A percentile compares a stretch with the other conserved stretches of the same genome.
These are phyloP conservation scores for Epichloe sp. DNA, from an alignment of 2,329 filamentous ascomycete species.

Conservation along the genomic window DNA sequence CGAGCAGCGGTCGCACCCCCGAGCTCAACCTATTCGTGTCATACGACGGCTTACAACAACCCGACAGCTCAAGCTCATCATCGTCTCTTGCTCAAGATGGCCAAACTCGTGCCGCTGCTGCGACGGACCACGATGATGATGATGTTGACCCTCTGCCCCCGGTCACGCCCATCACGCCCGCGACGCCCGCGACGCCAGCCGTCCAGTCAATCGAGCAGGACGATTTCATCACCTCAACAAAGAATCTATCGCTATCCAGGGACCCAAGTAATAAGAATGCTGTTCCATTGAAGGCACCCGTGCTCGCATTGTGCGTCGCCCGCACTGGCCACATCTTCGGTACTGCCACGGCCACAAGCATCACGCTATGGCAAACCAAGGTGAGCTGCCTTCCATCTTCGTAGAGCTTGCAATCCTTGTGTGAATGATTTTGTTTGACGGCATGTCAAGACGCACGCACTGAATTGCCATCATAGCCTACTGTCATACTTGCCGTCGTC, in stretches of 20 bases:
- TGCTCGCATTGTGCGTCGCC: conserved; percentile 64
- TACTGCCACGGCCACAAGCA: conserved; percentile 69
- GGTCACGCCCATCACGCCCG: conserved; percentile 27
- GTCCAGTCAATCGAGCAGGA: conserved; percentile 48
- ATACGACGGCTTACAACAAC: conserved; percentile 43
- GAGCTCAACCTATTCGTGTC: conserved; percentile 38
- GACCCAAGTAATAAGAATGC: conserved; percentile 14
- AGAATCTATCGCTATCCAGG: conserved; percentile 8
- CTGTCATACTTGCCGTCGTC: conserved; percentile 74
- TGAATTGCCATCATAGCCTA: conserved; percentile 47
- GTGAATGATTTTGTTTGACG: background rate
- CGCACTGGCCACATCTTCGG: conserved; percentile 74
- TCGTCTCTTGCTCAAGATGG: conserved; percentile 5
- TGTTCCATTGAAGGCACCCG: conserved; percentile 44
- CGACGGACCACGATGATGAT: conserved; percentile 23
- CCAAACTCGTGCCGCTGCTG: conserved; percentile 13
- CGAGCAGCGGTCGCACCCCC: conserved; percentile 49
- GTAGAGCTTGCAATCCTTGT: background rate
- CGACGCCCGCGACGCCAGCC: conserved; percentile 41
- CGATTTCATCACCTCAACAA: conserved; percentile 17
- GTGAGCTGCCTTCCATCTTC: conserved; percentile 30
- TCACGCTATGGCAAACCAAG: conserved; percentile 96
- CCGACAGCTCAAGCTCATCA: conserved; percentile 15
- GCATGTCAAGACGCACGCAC: background rate
- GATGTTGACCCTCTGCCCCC: conserved; percentile 21